Evolutionary conservation across 441 rosid species (phyloP).

Genomic region (Mallotus repandus): DNA sequence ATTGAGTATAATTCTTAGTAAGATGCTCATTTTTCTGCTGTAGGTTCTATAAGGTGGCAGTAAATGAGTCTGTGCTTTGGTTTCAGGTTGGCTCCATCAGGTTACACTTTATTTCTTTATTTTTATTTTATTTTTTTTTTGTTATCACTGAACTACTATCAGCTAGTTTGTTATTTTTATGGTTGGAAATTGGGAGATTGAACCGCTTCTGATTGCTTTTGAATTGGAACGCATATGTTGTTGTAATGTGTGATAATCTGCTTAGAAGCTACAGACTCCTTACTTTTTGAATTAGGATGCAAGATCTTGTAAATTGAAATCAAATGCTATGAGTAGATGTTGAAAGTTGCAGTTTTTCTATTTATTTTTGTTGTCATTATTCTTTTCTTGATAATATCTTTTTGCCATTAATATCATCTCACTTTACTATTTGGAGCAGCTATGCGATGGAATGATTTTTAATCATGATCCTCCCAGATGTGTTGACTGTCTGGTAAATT

Average conservation of each 20-base stretch:
- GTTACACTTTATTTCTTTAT: constrained; percentile 58
- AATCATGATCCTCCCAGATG: constrained; percentile 88
- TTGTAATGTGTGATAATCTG: not conserved
- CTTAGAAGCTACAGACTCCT: constrained; percentile 5
- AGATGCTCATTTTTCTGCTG: constrained; percentile 13
- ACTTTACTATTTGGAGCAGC: constrained; percentile 58
- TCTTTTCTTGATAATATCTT: not conserved
- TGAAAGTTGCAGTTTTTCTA: not conserved
- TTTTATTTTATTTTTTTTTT: constrained; percentile 15
- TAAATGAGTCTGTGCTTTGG: constrained; percentile 69
- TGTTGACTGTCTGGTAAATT: constrained; percentile 65
- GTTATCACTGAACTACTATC: not conserved
- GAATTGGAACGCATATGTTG: not conserved
- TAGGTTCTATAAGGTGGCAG: constrained; percentile 84
- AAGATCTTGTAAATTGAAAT: constrained; percentile 14
- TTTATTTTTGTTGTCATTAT: not conserved
- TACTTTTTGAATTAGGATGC: not conserved
- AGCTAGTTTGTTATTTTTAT: not conserved
- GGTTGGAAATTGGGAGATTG: not conserved
- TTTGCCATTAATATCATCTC: constrained; percentile 24
- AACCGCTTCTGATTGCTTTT: not conserved
- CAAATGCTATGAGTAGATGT: not conserved
- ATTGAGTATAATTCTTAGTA: constrained; percentile 19
- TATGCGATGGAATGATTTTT: constrained; percentile 78
- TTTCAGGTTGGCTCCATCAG: constrained; percentile 99